These are phyloP conservation scores for Tympanopsis confertula DNA, from an alignment of 2,329 filamentous ascomycete species.

Conservation along the genomic window DNA sequence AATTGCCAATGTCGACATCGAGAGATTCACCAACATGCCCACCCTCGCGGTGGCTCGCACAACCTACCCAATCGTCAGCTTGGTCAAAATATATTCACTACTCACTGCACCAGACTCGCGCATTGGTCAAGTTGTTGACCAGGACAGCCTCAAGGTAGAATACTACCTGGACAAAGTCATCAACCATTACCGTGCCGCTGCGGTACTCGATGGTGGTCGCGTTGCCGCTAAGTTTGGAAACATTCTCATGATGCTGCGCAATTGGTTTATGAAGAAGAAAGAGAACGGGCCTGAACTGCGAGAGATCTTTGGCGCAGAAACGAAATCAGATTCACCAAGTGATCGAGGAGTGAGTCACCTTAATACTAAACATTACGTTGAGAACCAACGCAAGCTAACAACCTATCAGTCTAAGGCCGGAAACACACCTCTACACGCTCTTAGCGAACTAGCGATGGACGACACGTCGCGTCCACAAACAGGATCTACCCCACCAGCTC, in stretches of 20 bases:
- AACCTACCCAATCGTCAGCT: conserved; percentile 35
- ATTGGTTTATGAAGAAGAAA: conserved; percentile 50
- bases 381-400: too few relatives aligned
- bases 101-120: conserved; percentile 32
- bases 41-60: conserved; percentile 32
- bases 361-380: too few relatives aligned
- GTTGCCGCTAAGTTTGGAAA: conserved; percentile 61
- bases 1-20: not conserved
- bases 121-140: conserved; percentile 32
- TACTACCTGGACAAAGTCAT: conserved; percentile 61
- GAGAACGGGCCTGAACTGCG: conserved; percentile 2
- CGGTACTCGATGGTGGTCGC: conserved; percentile 50
- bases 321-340: not conserved
- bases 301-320: not conserved
- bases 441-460: conserved; percentile 26
- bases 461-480: conserved; percentile 10
- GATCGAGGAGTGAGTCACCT: too few relatives aligned
- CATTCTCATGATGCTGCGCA: conserved; percentile 57
- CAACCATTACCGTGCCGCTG: conserved; percentile 52
- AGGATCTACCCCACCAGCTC: conserved; percentile 7
- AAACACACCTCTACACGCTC: conserved; percentile 20
- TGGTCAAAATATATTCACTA: conserved; percentile 41
- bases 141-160: conserved; percentile 32
- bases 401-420: too few relatives aligned
- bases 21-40: conserved; percentile 26